phyloP scores from a whole-genome alignment of 1,284 basidiomycete genomes.

The Clitocybe nebularis region DNA sequence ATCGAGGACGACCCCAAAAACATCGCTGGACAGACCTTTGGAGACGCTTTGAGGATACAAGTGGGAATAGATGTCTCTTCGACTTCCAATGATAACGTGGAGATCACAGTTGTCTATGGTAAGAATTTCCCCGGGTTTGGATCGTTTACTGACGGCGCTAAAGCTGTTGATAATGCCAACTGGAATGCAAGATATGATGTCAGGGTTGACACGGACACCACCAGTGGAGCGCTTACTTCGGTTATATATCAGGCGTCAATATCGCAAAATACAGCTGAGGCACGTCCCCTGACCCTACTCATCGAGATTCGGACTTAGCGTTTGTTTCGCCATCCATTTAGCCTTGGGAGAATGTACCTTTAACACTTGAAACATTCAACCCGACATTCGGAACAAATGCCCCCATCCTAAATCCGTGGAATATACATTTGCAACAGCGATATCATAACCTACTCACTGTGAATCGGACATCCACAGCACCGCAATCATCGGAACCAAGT shows the following conservation, averaged over 20 bases:
- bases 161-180: constrained; percentile 30
- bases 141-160: too few species aligned
- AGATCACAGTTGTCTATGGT: constrained; percentile 36
- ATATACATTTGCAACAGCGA: not conserved
- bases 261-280: constrained; percentile 31
- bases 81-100: constrained; percentile 21
- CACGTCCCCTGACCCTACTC: constrained; percentile 1
- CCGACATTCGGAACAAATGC: constrained; percentile 22
- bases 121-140: too few species aligned
- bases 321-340: not conserved
- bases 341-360: constrained; percentile 24
- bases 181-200: constrained; percentile 38
- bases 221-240: constrained; percentile 23
- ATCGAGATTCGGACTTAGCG: not conserved
- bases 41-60: too few species aligned
- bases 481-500: too few species aligned
- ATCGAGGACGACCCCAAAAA: constrained; percentile 14
- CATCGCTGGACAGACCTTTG: too few species aligned
- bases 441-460: too few species aligned
- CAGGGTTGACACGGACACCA: constrained; percentile 29
- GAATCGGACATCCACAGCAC: too few species aligned
- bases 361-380: constrained; percentile 22
- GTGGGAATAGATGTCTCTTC: constrained; percentile 23
- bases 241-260: constrained; percentile 32
- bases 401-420: constrained; percentile 22